These are phyloP conservation scores for Parasarocladium wereldwijsianum DNA, from an alignment of 2,329 filamentous ascomycete genomes.

Conservation along the genomic window DNA sequence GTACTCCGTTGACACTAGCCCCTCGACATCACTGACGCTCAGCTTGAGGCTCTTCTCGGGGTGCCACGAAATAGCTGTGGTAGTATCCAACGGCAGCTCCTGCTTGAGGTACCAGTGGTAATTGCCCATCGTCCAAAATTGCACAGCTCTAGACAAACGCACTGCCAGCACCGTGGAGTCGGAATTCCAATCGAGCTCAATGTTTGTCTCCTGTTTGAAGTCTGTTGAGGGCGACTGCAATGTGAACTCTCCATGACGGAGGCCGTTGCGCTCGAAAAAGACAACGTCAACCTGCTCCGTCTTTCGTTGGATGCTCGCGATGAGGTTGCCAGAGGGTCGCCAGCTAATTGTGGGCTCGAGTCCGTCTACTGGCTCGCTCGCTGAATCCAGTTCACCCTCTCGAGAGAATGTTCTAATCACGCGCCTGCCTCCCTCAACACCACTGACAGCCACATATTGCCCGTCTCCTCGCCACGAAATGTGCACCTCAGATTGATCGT, in stretches of 20 bases:
- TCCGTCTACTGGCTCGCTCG: slow-evolving; percentile 86
- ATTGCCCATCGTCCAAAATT: slow-evolving; percentile 94
- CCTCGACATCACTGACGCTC: slow-evolving; percentile 33
- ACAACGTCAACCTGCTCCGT: slow-evolving; percentile 61
- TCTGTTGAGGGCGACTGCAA: slow-evolving; percentile 45
- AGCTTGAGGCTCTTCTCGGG: slow-evolving; percentile 67
- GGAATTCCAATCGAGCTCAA: slow-evolving; percentile 71
- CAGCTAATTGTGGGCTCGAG: slow-evolving; percentile 82
- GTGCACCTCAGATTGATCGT: slow-evolving; percentile 56
- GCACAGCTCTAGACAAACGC: slow-evolving; percentile 57
- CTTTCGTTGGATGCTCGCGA: slow-evolving; percentile 72
- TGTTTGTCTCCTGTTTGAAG: slow-evolving; percentile 33
- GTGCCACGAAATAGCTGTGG: slow-evolving; percentile 53
- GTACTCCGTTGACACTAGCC: slow-evolving; percentile 48
- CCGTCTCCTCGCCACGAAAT: slow-evolving; percentile 95
- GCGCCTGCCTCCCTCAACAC: slow-evolving; percentile 56
- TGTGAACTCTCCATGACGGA: slow-evolving; percentile 90
- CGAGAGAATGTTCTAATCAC: slow-evolving; percentile 82
- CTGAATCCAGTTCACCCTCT: slow-evolving; percentile 81
- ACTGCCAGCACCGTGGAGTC: slow-evolving; percentile 87
- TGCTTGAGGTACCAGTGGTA: slow-evolving; percentile 98
- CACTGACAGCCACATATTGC: slow-evolving; percentile 76
- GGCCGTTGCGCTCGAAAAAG: slow-evolving; percentile 95
- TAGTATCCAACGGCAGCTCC: slow-evolving; percentile 42
- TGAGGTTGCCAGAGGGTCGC: slow-evolving; percentile 79